phyloP scores from a whole-genome alignment of 2,329 filamentous ascomycete genomes.

The Helotiales sp. region DNA sequence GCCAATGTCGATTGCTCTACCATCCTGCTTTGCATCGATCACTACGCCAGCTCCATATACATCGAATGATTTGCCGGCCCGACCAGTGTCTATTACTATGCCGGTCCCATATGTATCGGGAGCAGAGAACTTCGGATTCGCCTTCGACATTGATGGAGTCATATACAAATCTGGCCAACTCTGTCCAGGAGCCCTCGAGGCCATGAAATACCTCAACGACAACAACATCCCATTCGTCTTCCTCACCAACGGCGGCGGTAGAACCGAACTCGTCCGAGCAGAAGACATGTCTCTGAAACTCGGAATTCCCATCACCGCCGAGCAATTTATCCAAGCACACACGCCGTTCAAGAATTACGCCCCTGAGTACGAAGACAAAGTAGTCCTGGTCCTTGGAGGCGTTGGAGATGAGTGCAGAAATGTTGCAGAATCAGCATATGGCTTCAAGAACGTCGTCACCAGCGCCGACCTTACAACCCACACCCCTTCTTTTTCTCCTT shows the following conservation, averaged over 20 bases:
- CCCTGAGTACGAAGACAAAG: conserved; percentile 63
- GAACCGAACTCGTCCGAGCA: conserved; percentile 18
- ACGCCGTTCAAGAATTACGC: conserved; percentile 74
- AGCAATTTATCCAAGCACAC: conserved; percentile 76
- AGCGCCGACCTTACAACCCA: conserved; percentile 8
- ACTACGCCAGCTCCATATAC: too few species aligned
- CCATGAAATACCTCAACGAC: conserved; percentile 70
- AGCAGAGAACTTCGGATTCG: conserved; percentile 57
- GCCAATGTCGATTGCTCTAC: neutral
- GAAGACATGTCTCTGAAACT: conserved; percentile 70
- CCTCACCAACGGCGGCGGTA: conserved; percentile 59
- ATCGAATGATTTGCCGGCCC: too few species aligned
- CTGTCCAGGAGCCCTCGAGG: conserved; percentile 67
- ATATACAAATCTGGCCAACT: conserved; percentile 71
- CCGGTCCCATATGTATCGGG: neutral
- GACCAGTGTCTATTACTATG: neutral
- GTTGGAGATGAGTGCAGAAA: conserved; percentile 69
- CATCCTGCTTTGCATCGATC: too few species aligned
- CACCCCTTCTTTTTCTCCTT: conserved; percentile 3
- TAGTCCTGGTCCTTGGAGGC: conserved; percentile 69
- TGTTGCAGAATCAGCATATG: conserved; percentile 38
- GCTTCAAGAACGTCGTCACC: conserved; percentile 19
- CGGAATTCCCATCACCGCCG: conserved; percentile 1
- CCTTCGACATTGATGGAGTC: conserved; percentile 77
- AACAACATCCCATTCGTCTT: conserved; percentile 76